Base-by-base conservation (phyloP, 2,329 filamentous ascomycete genomes). In the Venturia asperata region DNA sequence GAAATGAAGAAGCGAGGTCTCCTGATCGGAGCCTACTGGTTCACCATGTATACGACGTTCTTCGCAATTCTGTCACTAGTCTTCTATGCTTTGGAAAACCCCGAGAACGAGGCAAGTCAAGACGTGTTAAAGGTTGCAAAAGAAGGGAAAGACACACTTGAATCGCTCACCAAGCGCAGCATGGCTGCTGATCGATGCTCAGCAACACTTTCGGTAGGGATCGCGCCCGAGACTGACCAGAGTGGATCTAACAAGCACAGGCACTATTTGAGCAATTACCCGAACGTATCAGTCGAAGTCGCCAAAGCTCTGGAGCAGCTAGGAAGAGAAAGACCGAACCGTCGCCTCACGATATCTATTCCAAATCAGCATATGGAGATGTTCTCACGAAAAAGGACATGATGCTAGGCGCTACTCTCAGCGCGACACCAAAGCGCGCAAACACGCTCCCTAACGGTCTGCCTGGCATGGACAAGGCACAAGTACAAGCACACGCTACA, bases 161-260 rank as follows among this genome's bases (percentile, higher is more conserved):
- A 87, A 62, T 87, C 86, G 19, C 82, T 97, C 66, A 89, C 92
- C 2, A 87, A 89, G 70, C 88, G 89, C 71, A 97, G 92, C 72
- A 83, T 95, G 81, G 92, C 92, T 43, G 94, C 94, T 3, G 91
- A 97, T 73, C 83, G 91, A 67, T 94, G 95, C 71, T 91, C 90
- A 0, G 82, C 81, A 58, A 88, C 90, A 49, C 81, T 99, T 37
- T 84, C 86, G 73, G 91, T 93, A 81, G 75, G 85, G 4, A 19
- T 37, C 13, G 15, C 77, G 6, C 43, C 45, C 24, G 27, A 4
- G 9, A 7, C 3, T 19, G 11, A 41, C 55, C 24, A 42, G 13
- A 56, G 24, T 61, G 17, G 62, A 7, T 39, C 30, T 65, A 17
- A 63, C 5, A 34, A 34, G 58, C 15, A 58, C 70, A 94, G 90